Conservation (phyloP, 495 filamentous ascomycete genomes). For the Hyphodiscus hymeniophilus region DNA sequence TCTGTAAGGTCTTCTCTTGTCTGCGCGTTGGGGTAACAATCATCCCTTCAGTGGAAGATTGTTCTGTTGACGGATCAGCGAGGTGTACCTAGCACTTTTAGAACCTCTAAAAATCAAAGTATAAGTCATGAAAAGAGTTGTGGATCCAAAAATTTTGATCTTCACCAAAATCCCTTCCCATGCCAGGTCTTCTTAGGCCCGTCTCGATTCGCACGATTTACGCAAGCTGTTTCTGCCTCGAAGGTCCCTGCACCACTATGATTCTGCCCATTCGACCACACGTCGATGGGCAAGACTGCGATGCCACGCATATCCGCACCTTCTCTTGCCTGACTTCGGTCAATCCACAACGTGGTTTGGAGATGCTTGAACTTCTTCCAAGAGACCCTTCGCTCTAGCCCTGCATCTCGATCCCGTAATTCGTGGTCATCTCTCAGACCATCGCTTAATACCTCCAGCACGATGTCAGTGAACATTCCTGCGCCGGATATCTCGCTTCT, state of each 20-base stretch:
- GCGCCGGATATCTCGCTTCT: conserved; percentile 18
- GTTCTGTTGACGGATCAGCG: too few relatives aligned
- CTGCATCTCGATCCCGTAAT: conserved; percentile 25
- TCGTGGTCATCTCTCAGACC: conserved; percentile 27
- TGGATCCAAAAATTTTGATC: neutral
- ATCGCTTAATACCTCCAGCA: conserved; percentile 31
- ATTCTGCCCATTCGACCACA: conserved; percentile 37
- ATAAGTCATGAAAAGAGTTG: neutral
- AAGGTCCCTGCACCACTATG: conserved; percentile 32
- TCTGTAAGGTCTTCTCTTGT: neutral
- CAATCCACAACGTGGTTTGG: conserved; percentile 27
- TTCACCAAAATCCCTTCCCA: neutral
- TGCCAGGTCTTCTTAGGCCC: neutral
- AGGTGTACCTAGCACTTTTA: neutral
- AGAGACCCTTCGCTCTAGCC: conserved; percentile 28
- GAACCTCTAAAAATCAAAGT: neutral
- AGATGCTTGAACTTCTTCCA: conserved; percentile 37
- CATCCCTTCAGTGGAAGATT: too few relatives aligned
- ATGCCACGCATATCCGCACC: conserved; percentile 27
- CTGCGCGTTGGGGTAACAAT: neutral
- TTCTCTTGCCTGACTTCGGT: conserved; percentile 17
- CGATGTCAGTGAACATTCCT: conserved; percentile 34
- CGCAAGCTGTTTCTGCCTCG: conserved; percentile 28
- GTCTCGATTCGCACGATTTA: conserved; percentile 34
- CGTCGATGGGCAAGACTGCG: conserved; percentile 34